A percentile compares a stretch with the other conserved stretches of the same genome.
phyloP scores from a whole-genome alignment of 331 rosid species.

The Prunus yedoensis region DNA sequence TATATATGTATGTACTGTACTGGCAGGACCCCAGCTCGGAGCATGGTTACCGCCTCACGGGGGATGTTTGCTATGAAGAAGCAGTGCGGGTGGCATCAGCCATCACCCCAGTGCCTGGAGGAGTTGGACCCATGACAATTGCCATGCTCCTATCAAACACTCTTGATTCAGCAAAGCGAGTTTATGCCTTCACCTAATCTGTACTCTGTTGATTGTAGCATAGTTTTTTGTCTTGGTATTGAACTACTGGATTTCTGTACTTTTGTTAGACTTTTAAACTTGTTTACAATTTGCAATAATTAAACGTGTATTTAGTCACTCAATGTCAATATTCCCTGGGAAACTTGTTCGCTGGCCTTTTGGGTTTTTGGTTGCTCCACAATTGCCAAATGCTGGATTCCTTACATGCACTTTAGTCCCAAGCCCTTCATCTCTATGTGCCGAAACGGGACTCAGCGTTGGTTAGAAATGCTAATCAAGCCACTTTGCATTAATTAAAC shows the following conservation, averaged over 20 bases:
- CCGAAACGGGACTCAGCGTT: no score
- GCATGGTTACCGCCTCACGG: slow-evolving; percentile 65
- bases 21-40: slow-evolving; percentile 63
- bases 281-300: not conserved
- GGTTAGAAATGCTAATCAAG: no score
- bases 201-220: not conserved
- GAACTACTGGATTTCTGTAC: not conserved
- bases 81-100: slow-evolving; percentile 69
- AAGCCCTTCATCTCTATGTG: no score
- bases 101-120: slow-evolving; percentile 91
- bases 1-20: slow-evolving; percentile 4
- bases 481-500: not conserved
- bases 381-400: no score
- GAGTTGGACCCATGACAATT: slow-evolving; percentile 91
- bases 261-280: not conserved
- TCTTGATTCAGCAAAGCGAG: slow-evolving; percentile 68
- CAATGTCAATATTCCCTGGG: not conserved
- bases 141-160: slow-evolving; percentile 86
- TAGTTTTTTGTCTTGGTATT: not conserved
- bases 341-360: no score
- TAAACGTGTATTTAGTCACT: not conserved
- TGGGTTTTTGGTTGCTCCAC: no score
- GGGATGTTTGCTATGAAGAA: slow-evolving; percentile 86
- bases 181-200: slow-evolving; percentile 42
- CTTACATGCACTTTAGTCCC: no score